Evolutionary conservation across 305 asterid species (phyloP), one percentile per base, ranked within the genome.

Genomic region (Andrographis paniculata): DNA sequence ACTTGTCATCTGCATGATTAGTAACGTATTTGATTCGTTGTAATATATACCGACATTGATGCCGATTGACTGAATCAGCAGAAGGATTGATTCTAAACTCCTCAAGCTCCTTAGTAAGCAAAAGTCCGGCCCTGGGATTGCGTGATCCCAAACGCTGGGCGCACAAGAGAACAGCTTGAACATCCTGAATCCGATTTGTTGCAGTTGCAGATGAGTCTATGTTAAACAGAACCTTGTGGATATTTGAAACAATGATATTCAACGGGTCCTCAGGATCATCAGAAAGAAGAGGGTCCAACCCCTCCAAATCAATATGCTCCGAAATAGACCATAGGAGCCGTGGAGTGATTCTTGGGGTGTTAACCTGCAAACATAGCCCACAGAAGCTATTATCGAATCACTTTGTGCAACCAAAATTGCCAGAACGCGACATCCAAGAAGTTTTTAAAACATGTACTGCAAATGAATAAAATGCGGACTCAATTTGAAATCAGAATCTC

Each of bases 241-340:
- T 71, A 71, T 79, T 79, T 35, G 93, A 73, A 45, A 88, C 52
- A 48, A 88, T 68, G 50, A 84, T 88, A 62, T 88, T 88, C 50
- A 88, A 72, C 22, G 93, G 72, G 61, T 88, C 97, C 59, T 88
- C 95, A 3, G 97, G 97, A 59, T 88, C 97, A 74, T 88, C 97
- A 67, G 95, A 80, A 50, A 88, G 83, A 59, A 88, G 94, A 15
- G 97, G 97, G 65, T 88, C 97, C 73, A 88, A 63, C 50, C 97
- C 97, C 69, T 88, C 97, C 56, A 88, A 68, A 79, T 88, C 89
- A 58, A 88, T 81, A 68, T 88, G 97, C 71, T 88, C 97, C 2
- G 97, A 61, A 59, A 88, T 77, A 45, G 95, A 84, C 95, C 94
- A 88, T 30, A 88, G 63, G 61, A 88, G 70, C 53, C 97, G 89